Conservation (phyloP, 2,329 filamentous ascomycete genomes). For the Thelonectria rubi region DNA sequence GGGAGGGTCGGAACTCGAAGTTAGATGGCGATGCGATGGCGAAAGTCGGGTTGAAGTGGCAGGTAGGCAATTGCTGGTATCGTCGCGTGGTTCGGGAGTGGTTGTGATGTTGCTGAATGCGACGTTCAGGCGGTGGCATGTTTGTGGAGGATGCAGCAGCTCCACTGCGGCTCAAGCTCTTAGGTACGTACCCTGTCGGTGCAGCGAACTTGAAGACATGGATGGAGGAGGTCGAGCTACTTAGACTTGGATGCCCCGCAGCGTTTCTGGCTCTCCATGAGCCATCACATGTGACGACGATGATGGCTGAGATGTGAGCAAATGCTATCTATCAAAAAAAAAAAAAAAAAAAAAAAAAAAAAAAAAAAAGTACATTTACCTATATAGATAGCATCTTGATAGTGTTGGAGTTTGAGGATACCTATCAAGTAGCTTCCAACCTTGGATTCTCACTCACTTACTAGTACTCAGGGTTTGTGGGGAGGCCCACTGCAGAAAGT, state of each 20-base stretch:
- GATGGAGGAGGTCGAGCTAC: not conserved
- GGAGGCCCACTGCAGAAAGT: not conserved
- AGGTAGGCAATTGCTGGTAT: not conserved
- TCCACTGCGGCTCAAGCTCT: conserved; percentile 39
- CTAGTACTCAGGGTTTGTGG: not conserved
- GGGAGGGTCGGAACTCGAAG: not conserved
- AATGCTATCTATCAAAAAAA: too few species aligned
- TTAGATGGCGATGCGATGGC: not conserved
- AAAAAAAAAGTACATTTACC: too few species aligned
- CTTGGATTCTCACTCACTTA: too few species aligned
- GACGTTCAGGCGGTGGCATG: conserved; percentile 34
- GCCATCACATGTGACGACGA: not conserved
- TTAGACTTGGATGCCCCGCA: not conserved
- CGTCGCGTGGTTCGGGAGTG: conserved; percentile 5
- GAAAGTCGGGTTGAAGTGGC: not conserved
- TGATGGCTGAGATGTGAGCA: not conserved
- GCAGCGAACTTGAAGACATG: conserved; percentile 19
- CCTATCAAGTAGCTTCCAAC: too few species aligned
- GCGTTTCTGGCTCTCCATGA: too few species aligned
- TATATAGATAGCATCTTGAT: too few species aligned
- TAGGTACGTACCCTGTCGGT: conserved; percentile 25
- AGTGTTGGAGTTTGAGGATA: too few species aligned
- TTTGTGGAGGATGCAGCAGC: conserved; percentile 29
- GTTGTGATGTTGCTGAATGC: conserved; percentile 25
- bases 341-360: too few species aligned